phyloP scores from a whole-genome alignment of 352 stramenopile genomes.

The Pythium monospermum region DNA sequence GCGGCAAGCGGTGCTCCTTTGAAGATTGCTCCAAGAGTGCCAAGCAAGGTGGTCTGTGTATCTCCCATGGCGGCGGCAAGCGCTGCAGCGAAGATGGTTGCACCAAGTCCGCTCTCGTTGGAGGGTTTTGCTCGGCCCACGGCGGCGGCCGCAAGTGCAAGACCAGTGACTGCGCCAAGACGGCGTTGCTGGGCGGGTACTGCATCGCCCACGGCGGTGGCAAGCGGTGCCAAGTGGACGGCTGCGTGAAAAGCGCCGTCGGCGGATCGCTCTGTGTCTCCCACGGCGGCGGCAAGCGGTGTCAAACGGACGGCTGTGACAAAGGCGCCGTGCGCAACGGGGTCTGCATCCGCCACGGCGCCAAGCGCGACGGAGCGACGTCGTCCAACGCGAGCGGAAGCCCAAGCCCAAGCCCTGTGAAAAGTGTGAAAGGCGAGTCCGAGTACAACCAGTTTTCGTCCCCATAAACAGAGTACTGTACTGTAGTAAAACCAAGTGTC shows the following conservation, averaged over 20 bases:
- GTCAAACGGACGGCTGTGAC: constrained; percentile 69
- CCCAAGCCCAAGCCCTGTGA: constrained; percentile 17
- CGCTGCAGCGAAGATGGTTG: constrained; percentile 66
- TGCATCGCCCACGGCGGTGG: constrained; percentile 81
- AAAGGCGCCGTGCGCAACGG: constrained; percentile 80
- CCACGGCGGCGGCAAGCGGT: constrained; percentile 69
- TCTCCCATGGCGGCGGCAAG: constrained; percentile 80
- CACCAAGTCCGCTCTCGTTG: constrained; percentile 77
- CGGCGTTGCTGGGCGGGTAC: constrained; percentile 61
- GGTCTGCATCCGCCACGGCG: constrained; percentile 83
- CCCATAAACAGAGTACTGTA: too few species aligned
- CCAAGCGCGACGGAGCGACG: constrained; percentile 46
- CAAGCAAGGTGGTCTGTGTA: constrained; percentile 78
- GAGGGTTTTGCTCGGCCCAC: constrained; percentile 80
- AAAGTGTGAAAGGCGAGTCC: constrained; percentile 21
- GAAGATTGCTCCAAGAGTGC: constrained; percentile 79
- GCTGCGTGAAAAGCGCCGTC: constrained; percentile 64
- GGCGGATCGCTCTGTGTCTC: constrained; percentile 63
- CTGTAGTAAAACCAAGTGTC: too few species aligned
- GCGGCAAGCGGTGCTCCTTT: constrained; percentile 63
- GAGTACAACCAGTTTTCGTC: neutral
- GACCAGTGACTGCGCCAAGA: constrained; percentile 68
- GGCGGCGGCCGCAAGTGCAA: constrained; percentile 76
- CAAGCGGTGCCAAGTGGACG: constrained; percentile 68
- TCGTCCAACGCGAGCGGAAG: constrained; percentile 23